Evolutionary conservation across 768 basidiomycete species (phyloP), one percentile per base, ranked within the genome.

Genomic region (Paxillus rubicundulus): DNA sequence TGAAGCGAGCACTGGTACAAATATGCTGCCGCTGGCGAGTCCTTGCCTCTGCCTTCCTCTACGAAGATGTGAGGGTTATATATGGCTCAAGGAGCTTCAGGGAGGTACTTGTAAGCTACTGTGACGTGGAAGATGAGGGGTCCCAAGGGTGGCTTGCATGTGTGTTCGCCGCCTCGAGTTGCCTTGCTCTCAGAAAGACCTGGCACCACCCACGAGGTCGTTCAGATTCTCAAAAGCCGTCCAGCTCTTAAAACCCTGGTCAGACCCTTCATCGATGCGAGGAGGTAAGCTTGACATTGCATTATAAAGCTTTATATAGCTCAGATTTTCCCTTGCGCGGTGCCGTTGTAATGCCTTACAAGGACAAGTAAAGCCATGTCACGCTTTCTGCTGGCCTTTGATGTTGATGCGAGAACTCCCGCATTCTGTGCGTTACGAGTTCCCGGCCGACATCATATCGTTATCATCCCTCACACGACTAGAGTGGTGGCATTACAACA

Each of bases 401-500:
- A n/a, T n/a, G n/a, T n/a, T n/a, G n/a, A n/a, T 45, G 9, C 10
- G 39, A 27, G n/a, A 57, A 41, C 58, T 54, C 39, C 58, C 65
- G 16, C 53, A 63, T 17, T 49, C 59, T 8, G 63, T 77, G 13
- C 71, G 67, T 32, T 87, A 80, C 66, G 80, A 84, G 24, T 82
- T 78, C 60, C 79, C 81, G 50, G 74, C 77, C 9, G 73, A 73
- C 13, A 71, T 67, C 49, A 65, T 82, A 3, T 62, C 75, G 4
- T 56, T 86, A 13, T 69, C 73, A 18, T 78, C 78, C 18, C 71
- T 88, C 37, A 78, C 76, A 40, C 80, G 84, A 24, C 74, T 88
- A 28, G 85, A 87, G 45, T 87, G 85, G 84, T 86, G 83, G 82
- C 77, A 86, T 60, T 65, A 80, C 57, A 70, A 66, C 54, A 63